Conservation (phyloP, 1,284 basidiomycete species). For the Fomitopsis betulina region DNA sequence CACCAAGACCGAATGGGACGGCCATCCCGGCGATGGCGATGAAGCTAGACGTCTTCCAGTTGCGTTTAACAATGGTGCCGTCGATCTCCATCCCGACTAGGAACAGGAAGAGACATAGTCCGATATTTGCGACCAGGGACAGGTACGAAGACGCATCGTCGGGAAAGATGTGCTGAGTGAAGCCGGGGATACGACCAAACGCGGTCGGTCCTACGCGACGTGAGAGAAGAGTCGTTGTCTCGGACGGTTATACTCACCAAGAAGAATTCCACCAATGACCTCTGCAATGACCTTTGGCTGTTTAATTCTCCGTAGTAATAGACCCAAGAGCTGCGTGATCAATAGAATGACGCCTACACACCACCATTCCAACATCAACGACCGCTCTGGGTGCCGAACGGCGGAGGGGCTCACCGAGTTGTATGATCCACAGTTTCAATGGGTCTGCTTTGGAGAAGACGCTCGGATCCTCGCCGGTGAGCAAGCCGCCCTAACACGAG, state of each 20-base stretch:
- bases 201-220: slow-evolving; percentile 64
- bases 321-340: slow-evolving; percentile 74
- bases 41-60: slow-evolving; percentile 22
- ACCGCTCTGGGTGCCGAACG: neutral
- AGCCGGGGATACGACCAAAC: slow-evolving; percentile 72
- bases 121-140: slow-evolving; percentile 88
- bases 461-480: slow-evolving; percentile 71
- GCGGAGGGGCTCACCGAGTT: slow-evolving; percentile 55
- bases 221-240: neutral
- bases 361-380: neutral
- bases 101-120: slow-evolving; percentile 90
- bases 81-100: slow-evolving; percentile 93
- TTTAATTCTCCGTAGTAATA: slow-evolving; percentile 64
- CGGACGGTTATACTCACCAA: slow-evolving; percentile 40
- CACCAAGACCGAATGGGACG: slow-evolving; percentile 65
- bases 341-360: slow-evolving; percentile 70
- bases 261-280: slow-evolving; percentile 87
- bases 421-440: slow-evolving; percentile 86
- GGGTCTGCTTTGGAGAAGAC: slow-evolving; percentile 65
- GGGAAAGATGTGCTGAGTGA: slow-evolving; percentile 83
- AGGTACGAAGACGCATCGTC: slow-evolving; percentile 69
- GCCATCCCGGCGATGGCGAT: slow-evolving; percentile 57
- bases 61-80: slow-evolving; percentile 51
- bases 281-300: slow-evolving; percentile 89
- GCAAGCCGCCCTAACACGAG: slow-evolving; percentile 54